Base-by-base conservation (phyloP, 2,329 filamentous ascomycete species). In the Lachnellula cervina region DNA sequence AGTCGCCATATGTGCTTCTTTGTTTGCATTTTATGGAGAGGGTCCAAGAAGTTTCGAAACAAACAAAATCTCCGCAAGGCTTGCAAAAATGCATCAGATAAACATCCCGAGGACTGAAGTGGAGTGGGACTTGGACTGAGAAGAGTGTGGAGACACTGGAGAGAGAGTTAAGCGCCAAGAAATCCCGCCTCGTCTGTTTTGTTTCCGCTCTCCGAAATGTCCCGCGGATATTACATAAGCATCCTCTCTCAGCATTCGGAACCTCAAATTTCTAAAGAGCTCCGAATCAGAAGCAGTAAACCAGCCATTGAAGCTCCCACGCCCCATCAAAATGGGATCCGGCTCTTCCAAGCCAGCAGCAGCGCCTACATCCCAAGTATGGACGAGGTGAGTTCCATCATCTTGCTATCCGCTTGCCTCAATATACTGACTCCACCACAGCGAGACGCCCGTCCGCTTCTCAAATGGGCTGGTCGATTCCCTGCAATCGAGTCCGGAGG, bases 401-500 rank as follows among this genome's bases (percentile, higher is more conserved):
- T 9, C 21, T 21, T 28, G 4, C 17, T 19, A 28, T 34, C 5
- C 19, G 47, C 53, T 23, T 44, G 9, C 28, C 4, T 11, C 28
- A 32, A 56, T 47, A 34, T 34, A 47, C 56, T 59, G 28, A 64
- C 49, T 35, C 40, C 8, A 19, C 21, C 23, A n/a, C 67, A 85
- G 81, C 68, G 77, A 83, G 64, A 77, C 81, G 43, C 83, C 84
- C 59, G 79, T 87, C 60, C 78, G 80, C 64, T 87, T 96, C 73
- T 96, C 91, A 63, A 85, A 89, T 69, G 86, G 89, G 69, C 79
- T 97, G 68, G 80, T 95, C 67, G 86, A 96, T 68, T 84, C 86
- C 59, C 80, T 97, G 59, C 90, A 96, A 73, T 82, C 84, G 59
- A 96, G 84, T 77, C 81, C 87, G 66, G 91, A 97, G 84, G 92